Evolutionary conservation across 352 stramenopile species (phyloP), one percentile per base, ranked within the genome.

Genomic region (Globisporangium abappressorium): DNA sequence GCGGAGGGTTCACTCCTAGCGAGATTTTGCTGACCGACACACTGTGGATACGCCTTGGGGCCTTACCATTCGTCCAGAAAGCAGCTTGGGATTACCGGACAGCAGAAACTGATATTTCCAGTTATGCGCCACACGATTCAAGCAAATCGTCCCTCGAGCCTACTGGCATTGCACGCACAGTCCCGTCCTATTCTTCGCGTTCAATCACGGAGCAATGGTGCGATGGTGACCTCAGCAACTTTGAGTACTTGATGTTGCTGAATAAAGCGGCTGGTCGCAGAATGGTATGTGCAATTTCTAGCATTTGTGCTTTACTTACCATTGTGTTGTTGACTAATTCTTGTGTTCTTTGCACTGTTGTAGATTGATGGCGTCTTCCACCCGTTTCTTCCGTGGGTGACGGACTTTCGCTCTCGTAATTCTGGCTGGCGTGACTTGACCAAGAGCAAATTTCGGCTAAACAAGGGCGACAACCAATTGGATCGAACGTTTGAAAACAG

Each of bases 321-420:
- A 5, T 60, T 53, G 34, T 22, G 3, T 5, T 24, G n/a, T 30
- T 20, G 15, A 57, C 20, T 22, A 14, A 49, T 20, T 61, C 22
- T 41, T 28, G 54, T 38, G 22, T 6, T 46, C 43, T 6, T 59
- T 33, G 53, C 12, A 30, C 9, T 64, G 15, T n/a, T 28, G 18
- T 71, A 92, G 81, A 73, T 90, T 18, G 82, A 91, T 64, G 74
- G 79, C 28, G 78, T 84, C 12, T 97, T 97, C 66, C 95, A 98
- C 70, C 91, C 94, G 0, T 91, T 99, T 34, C 62, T 99, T n/a
- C 97, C 97, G 1, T 99, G 97, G 97, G 94, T 99, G 11, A 97
- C 91, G 12, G 92, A 98, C 72, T 98, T 99, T 65, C 85, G 71
- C 4, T 67, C 65, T 3, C 72, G 65, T 4, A 66, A 70, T 41